Percentiles rank a stretch among this genome's conserved stretches.
These are phyloP conservation scores for Selenicereus undatus DNA, from an alignment of 148 eudicot species.

Conservation along the genomic window DNA sequence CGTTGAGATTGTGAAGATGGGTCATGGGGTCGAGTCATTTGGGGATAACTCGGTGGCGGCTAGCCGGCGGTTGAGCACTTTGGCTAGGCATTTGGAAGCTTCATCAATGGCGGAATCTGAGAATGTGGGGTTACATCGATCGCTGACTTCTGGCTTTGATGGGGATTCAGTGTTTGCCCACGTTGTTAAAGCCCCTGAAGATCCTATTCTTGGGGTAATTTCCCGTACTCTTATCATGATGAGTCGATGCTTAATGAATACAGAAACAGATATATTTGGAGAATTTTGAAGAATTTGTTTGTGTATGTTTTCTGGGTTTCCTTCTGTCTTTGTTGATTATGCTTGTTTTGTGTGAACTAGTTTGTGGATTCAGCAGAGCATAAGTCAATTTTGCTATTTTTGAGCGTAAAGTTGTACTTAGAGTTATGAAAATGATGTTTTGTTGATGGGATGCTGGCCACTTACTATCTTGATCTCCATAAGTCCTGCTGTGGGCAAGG, in stretches of 20 bases:
- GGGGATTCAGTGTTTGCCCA: slow-evolving; percentile 64
- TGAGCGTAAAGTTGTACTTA: not conserved
- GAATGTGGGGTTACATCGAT: slow-evolving; percentile 32
- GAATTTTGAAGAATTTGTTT: not conserved
- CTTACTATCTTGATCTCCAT: no score
- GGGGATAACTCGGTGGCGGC: slow-evolving; percentile 17
- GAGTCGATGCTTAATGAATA: not conserved
- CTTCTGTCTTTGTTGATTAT: not conserved
- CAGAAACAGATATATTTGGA: no score
- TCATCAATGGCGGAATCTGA: slow-evolving; percentile 12
- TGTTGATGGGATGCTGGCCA: not conserved
- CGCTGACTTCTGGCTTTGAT: slow-evolving; percentile 45
- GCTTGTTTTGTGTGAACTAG: not conserved
- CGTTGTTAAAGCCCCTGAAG: slow-evolving; percentile 81
- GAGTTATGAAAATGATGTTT: not conserved
- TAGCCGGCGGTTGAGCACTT: slow-evolving; percentile 52
- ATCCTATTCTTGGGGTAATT: slow-evolving; percentile 90
- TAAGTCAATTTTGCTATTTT: not conserved
- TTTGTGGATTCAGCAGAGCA: not conserved
- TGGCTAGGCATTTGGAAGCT: slow-evolving; percentile 57
- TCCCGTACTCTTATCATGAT: not conserved
- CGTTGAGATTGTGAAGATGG: not conserved
- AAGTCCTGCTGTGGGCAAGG: not conserved
- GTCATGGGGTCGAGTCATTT: not conserved
- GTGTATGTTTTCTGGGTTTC: slow-evolving; percentile 9